Evolutionary conservation across 352 stramenopile genomes (phyloP).

Genomic region (Globisporangium abappressorium): DNA sequence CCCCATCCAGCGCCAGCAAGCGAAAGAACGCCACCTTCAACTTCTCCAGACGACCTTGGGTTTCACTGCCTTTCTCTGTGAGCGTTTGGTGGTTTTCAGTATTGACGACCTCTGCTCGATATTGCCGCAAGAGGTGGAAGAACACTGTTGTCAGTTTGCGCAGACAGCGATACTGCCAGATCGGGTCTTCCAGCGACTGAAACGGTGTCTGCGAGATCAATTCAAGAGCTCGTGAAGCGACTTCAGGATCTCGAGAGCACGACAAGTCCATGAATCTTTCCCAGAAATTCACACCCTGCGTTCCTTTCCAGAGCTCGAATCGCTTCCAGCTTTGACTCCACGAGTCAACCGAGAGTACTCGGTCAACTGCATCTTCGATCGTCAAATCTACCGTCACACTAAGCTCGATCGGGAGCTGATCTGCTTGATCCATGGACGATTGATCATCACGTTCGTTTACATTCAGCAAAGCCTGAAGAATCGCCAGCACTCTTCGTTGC

Average conservation of each 20-base stretch:
- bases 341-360: slow-evolving; percentile 25
- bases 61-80: neutral
- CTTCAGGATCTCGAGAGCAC: slow-evolving; percentile 29
- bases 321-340: slow-evolving; percentile 35
- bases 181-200: slow-evolving; percentile 61
- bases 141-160: slow-evolving; percentile 54
- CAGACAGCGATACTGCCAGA: slow-evolving; percentile 73
- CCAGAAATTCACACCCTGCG: slow-evolving; percentile 53
- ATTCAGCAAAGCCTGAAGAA: slow-evolving; percentile 38
- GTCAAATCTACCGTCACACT: slow-evolving; percentile 3
- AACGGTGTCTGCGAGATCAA: slow-evolving; percentile 57
- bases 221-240: slow-evolving; percentile 44
- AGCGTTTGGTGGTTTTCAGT: neutral
- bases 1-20: slow-evolving; percentile 48
- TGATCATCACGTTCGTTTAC: slow-evolving; percentile 22
- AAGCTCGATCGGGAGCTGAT: slow-evolving; percentile 24
- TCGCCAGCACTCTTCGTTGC: slow-evolving; percentile 30
- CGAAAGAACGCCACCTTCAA: slow-evolving; percentile 53
- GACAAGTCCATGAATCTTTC: slow-evolving; percentile 63
- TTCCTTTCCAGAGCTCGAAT: slow-evolving; percentile 50
- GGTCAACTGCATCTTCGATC: slow-evolving; percentile 24
- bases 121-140: slow-evolving; percentile 54
- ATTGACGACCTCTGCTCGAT: slow-evolving; percentile 38
- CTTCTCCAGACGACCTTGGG: slow-evolving; percentile 29
- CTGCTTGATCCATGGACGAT: slow-evolving; percentile 11